A percentile compares a stretch with the other conserved stretches of the same genome.
phyloP scores from a whole-genome alignment of 2,329 filamentous ascomycete species.

The Ophiostoma perfectum region DNA sequence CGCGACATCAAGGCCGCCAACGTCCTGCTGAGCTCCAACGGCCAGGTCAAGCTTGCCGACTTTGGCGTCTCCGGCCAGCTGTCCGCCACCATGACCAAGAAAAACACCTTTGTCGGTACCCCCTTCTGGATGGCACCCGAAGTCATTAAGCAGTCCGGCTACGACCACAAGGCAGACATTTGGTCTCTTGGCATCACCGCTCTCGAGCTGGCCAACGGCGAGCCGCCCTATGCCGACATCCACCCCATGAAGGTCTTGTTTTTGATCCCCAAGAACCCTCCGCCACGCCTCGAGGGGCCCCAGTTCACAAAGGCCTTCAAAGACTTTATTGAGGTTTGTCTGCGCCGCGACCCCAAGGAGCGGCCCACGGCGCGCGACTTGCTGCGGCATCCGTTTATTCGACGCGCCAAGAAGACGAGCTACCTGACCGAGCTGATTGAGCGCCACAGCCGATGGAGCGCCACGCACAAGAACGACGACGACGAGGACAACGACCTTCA shows the following conservation, averaged over 20 bases:
- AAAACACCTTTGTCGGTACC: conserved; percentile 97
- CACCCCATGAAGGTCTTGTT: conserved; percentile 99
- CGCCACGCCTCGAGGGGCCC: conserved; percentile 68
- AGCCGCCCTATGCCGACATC: conserved; percentile 92
- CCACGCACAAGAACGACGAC: conserved; percentile 61
- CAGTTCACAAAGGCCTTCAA: conserved; percentile 80
- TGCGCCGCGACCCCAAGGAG: conserved; percentile 84
- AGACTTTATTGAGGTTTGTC: conserved; percentile 75
- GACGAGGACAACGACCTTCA: conserved; percentile 50
- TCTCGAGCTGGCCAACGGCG: conserved; percentile 82
- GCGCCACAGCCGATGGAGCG: conserved; percentile 78
- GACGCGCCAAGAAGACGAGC: conserved; percentile 88
- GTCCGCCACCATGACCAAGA: conserved; percentile 98
- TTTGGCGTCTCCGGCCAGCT: conserved; percentile 96
- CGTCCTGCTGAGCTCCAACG: conserved; percentile 78
- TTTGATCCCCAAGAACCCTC: conserved; percentile 88
- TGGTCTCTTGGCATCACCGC: conserved; percentile 96
- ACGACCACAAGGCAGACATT: conserved; percentile 96
- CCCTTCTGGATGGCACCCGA: conserved; percentile 99
- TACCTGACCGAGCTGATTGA: conserved; percentile 96
- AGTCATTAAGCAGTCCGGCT: conserved; percentile 96
- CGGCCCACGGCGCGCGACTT: conserved; percentile 81
- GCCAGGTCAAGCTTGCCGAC: conserved; percentile 94
- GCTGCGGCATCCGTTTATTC: conserved; percentile 83
- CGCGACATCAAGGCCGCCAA: conserved; percentile 97